Evolutionary conservation across 148 eudicot genomes (phyloP).

Genomic region (Rhododendron kiyosumense): DNA sequence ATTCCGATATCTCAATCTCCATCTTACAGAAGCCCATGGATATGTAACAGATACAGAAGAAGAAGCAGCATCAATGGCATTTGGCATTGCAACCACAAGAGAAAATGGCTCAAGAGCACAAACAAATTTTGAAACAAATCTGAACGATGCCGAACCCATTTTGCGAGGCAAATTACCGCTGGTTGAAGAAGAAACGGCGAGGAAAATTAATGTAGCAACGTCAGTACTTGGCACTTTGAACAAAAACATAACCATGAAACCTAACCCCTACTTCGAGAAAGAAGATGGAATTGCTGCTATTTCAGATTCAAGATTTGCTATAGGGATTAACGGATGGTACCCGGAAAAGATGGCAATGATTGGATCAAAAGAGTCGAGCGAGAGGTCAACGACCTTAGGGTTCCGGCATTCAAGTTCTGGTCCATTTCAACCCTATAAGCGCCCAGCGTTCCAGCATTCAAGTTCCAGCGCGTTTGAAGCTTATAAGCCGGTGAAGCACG

Average conservation of each 20-base stretch:
- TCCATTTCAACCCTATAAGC: neutral
- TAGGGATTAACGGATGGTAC: neutral
- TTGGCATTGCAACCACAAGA: neutral
- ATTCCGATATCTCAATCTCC: neutral
- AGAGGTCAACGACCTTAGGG: neutral
- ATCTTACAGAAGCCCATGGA: neutral
- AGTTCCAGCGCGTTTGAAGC: neutral
- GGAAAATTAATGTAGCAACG: neutral
- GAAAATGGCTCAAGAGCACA: neutral
- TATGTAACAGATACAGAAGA: neutral
- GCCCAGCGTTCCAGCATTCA: neutral
- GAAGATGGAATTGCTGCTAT: neutral
- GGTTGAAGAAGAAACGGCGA: neutral
- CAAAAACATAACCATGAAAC: neutral
- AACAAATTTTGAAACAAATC: neutral
- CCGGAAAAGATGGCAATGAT: neutral
- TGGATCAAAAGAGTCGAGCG: neutral
- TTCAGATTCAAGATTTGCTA: neutral
- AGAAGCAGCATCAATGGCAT: neutral
- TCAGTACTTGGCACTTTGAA: neutral
- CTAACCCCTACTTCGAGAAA: neutral
- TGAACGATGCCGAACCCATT: neutral
- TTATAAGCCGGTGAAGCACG: neutral
- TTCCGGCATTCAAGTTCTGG: slow-evolving; percentile 2
- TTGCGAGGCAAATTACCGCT: neutral